Percentiles rank a stretch among this genome's conserved stretches.
These are phyloP conservation scores for Beauveria pseudobassiana DNA, from an alignment of 2,329 filamentous ascomycete species.

Conservation along the genomic window DNA sequence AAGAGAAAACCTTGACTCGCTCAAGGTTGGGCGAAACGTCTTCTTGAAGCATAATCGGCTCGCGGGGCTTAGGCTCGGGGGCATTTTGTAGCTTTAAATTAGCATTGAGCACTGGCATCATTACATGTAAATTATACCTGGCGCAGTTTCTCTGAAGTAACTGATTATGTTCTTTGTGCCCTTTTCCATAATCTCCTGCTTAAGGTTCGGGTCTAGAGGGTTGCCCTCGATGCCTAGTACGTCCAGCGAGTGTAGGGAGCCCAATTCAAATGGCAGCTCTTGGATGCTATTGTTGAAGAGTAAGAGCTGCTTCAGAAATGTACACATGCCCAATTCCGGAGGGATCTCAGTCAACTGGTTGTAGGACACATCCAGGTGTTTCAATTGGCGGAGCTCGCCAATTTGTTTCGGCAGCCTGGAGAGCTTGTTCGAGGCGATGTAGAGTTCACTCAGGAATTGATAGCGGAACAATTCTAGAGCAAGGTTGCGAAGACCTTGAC, in stretches of 20 bases:
- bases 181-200: conserved; percentile 76
- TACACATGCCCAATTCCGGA: conserved; percentile 92
- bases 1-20: conserved; percentile 78
- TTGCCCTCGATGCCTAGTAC: conserved; percentile 90
- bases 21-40: conserved; percentile 54
- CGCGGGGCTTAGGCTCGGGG: conserved; percentile 65
- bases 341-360: conserved; percentile 80
- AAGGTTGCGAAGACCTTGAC: conserved; percentile 85
- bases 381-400: conserved; percentile 73
- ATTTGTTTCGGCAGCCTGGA: conserved; percentile 71
- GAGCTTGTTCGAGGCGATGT: conserved; percentile 89
- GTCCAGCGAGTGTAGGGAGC: conserved; percentile 81
- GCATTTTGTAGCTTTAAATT: no score
- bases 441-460: conserved; percentile 82
- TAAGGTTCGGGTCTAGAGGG: conserved; percentile 67
- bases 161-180: conserved; percentile 81
- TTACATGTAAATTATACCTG: conserved; percentile 51
- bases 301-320: conserved; percentile 75
- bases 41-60: conserved; percentile 70
- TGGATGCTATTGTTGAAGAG: conserved; percentile 87
- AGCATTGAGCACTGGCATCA: conserved; percentile 11
- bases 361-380: conserved; percentile 77
- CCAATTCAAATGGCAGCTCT: conserved; percentile 76
- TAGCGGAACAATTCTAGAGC: conserved; percentile 77
- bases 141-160: conserved; percentile 74